phyloP scores from a whole-genome alignment of 2,329 filamentous ascomycete species.

The Botryotinia globosa region DNA sequence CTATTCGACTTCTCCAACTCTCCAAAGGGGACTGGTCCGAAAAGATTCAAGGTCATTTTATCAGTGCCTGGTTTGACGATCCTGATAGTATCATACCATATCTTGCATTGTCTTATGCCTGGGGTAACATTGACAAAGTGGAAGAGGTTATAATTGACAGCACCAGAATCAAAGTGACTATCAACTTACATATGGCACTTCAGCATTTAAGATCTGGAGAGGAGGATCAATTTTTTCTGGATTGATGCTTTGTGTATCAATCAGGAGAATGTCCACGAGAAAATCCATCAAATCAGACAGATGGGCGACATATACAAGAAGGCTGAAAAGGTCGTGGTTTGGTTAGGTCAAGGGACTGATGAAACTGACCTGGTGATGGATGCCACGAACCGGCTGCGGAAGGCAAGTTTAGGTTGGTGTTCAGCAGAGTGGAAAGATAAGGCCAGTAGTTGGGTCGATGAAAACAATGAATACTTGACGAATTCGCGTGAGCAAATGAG shows the following conservation, averaged over 20 bases:
- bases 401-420: slow-evolving; percentile 7
- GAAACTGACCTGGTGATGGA: slow-evolving; percentile 21
- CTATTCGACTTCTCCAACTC: slow-evolving; percentile 23
- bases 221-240: slow-evolving; percentile 17
- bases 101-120: slow-evolving; percentile 24
- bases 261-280: slow-evolving; percentile 16
- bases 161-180: slow-evolving; percentile 16
- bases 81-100: slow-evolving; percentile 20
- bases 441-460: slow-evolving; percentile 15
- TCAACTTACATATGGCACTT: slow-evolving; percentile 23
- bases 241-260: slow-evolving; percentile 22
- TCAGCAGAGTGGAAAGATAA: slow-evolving; percentile 1
- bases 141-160: slow-evolving; percentile 15
- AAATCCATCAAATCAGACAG: slow-evolving; percentile 13
- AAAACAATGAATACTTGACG: background rate
- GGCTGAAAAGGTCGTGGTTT: slow-evolving; percentile 6
- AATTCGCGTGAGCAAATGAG: background rate
- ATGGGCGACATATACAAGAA: slow-evolving; percentile 16
- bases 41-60: slow-evolving; percentile 19
- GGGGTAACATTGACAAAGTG: slow-evolving; percentile 16
- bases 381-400: slow-evolving; percentile 18
- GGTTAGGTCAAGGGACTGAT: background rate
- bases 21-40: slow-evolving; percentile 17
- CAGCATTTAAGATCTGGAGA: slow-evolving; percentile 20
- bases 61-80: slow-evolving; percentile 18